Base-by-base conservation (phyloP, 441 rosid genomes). In the Brassica hybrid region DNA sequence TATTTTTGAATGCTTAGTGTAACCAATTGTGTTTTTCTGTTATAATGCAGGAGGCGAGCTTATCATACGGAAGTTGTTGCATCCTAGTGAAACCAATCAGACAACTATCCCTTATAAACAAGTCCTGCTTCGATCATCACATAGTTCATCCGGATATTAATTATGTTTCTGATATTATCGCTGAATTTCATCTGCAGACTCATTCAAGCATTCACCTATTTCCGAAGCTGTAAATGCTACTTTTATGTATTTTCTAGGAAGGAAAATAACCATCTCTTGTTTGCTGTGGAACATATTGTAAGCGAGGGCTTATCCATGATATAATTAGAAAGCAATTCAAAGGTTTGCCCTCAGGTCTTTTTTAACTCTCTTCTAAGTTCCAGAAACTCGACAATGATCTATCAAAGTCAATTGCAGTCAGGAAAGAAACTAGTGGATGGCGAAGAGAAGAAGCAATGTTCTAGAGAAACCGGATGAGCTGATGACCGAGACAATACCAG, bases 31-130 rank as follows among this genome's bases (percentile, higher is more conserved):
- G 25, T 23, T 1, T 23, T 23, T 23, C 25, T 23, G 25, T 69
- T 65, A 6, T 70, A 17, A 30, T 74, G 74, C 77, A 94, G 98
- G 97, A 71, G 98, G 98, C 3, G 97, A 94, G 85, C 84, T 95
- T 81, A 80, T 91, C 75, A 60, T 95, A 72, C 93, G 97, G 94
- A 95, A 93, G n/a, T n/a, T n/a, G 85, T 84, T 86, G 79, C 91
- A 93, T 66, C 38, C 78, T 10, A 77, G 86, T 38, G 99, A 94
- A 82, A 79, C 89, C 27, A 92, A 90, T 75, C 92, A 88, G 80
- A 79, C 86, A 66, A 56, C 5, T 62, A 5, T 56, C 56, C 34
- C 27, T 25, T 27, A 12, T 2, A 25, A 36, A 1, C 1, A 50
- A 59, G 66, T 66, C 48, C 11, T 79, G n/a, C 13, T 38, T 72